These are phyloP conservation scores for Castanospermum australe DNA, from an alignment of 306 rosid species.

Conservation along the genomic window DNA sequence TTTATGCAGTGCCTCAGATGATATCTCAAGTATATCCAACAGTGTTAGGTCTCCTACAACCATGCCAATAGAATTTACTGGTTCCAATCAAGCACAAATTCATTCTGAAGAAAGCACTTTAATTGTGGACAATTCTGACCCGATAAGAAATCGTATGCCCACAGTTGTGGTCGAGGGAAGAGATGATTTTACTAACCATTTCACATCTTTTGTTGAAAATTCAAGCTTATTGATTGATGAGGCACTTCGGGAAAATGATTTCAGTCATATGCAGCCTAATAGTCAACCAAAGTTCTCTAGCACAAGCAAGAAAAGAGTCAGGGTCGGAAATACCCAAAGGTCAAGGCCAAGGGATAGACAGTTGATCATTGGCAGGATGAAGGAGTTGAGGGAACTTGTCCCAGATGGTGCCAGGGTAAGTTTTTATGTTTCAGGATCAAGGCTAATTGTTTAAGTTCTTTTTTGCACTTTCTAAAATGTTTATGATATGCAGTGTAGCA, in stretches of 20 bases:
- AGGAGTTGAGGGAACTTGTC: conserved; percentile 86
- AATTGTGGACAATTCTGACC: conserved; percentile 20
- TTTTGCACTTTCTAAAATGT: neutral
- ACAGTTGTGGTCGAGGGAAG: conserved; percentile 18
- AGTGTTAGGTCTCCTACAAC: conserved; percentile 30
- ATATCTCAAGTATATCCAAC: conserved; percentile 40
- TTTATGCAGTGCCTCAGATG: conserved; percentile 42
- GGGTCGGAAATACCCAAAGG: conserved; percentile 40
- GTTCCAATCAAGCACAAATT: conserved; percentile 36
- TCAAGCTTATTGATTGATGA: conserved; percentile 37
- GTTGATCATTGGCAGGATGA: conserved; percentile 84
- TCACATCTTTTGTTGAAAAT: conserved; percentile 42
- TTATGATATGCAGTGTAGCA: conserved; percentile 75
- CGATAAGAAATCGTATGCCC: conserved; percentile 30
- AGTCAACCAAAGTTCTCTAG: conserved; percentile 42
- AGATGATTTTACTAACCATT: conserved; percentile 23
- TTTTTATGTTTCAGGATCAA: neutral
- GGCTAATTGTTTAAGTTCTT: neutral
- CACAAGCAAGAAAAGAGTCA: conserved; percentile 39
- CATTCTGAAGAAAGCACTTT: conserved; percentile 42
- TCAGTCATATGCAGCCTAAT: conserved; percentile 16
- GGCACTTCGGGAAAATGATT: conserved; percentile 24
- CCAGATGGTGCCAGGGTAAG: conserved; percentile 83
- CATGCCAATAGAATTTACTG: conserved; percentile 25
- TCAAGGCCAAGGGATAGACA: conserved; percentile 91